These are phyloP conservation scores for Globisporangium orthogonon DNA, from an alignment of 352 stramenopile genomes.

Conservation along the genomic window DNA sequence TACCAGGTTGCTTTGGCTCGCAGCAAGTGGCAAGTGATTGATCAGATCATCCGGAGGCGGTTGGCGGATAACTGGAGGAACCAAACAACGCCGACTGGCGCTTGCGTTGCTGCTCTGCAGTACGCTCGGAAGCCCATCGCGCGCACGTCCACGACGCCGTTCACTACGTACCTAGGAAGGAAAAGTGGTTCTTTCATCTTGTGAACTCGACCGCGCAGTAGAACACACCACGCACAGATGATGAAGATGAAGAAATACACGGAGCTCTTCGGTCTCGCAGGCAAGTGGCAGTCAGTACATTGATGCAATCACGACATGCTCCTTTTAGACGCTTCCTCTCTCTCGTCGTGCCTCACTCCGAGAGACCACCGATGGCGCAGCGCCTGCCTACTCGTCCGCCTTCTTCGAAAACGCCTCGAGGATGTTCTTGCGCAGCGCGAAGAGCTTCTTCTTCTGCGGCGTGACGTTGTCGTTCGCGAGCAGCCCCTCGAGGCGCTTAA, in stretches of 20 bases:
- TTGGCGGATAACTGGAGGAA: too few relatives aligned
- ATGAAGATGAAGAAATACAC: background rate
- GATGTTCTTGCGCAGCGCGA: constrained; percentile 89
- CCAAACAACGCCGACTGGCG: too few relatives aligned
- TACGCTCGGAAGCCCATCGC: too few relatives aligned
- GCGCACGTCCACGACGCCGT: too few relatives aligned
- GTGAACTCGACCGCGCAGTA: background rate
- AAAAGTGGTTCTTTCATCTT: too few relatives aligned
- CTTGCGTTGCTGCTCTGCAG: too few relatives aligned
- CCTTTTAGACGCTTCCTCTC: background rate
- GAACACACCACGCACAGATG: background rate
- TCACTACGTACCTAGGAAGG: too few relatives aligned
- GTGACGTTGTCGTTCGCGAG: constrained; percentile 78
- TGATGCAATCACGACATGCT: background rate
- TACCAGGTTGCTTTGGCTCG: too few relatives aligned
- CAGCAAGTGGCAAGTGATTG: too few relatives aligned
- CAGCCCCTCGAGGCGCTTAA: constrained; percentile 74
- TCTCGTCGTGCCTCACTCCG: background rate
- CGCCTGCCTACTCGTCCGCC: constrained; percentile 28
- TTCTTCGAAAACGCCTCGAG: constrained; percentile 58
- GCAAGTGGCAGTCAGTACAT: background rate
- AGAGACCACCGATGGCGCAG: background rate
- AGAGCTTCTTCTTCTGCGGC: constrained; percentile 86
- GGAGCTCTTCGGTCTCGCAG: background rate
- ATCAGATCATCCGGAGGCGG: too few relatives aligned